These are phyloP conservation scores for Micromonas pusilla DNA, from an alignment of 139 green algal genomes.

Conservation along the genomic window DNA sequence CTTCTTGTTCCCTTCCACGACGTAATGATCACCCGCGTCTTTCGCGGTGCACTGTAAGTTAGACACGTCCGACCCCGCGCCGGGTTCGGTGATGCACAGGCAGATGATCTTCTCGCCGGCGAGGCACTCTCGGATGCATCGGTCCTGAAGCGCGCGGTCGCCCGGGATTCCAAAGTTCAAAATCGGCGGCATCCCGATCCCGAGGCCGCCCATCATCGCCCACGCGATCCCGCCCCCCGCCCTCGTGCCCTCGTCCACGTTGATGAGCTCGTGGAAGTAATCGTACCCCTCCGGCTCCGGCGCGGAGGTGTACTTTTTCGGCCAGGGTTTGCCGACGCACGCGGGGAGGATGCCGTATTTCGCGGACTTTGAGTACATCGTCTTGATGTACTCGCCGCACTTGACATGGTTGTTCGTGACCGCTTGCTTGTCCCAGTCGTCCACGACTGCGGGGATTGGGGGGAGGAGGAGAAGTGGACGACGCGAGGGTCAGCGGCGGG, in stretches of 20 bases:
- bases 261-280: slow-evolving; percentile 40
- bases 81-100: slow-evolving; percentile 35
- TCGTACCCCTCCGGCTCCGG: slow-evolving; percentile 28
- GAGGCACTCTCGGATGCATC: slow-evolving; percentile 17
- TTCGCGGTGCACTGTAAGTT: slow-evolving; percentile 30
- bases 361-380: slow-evolving; percentile 17
- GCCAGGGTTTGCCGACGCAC: slow-evolving; percentile 22
- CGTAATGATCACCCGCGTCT: slow-evolving; percentile 24
- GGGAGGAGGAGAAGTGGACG: not conserved
- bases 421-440: slow-evolving; percentile 13
- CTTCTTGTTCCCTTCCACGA: slow-evolving; percentile 41
- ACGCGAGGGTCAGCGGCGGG: not conserved
- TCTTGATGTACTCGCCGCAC: slow-evolving; percentile 3
- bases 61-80: slow-evolving; percentile 30
- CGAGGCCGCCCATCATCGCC: slow-evolving; percentile 27
- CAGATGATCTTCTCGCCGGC: slow-evolving; percentile 36
- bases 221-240: slow-evolving; percentile 1
- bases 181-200: slow-evolving; percentile 35
- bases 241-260: slow-evolving; percentile 27
- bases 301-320: slow-evolving; percentile 2
- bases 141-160: not conserved
- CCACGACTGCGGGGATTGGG: slow-evolving; percentile 10
- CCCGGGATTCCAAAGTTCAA: slow-evolving; percentile 28
- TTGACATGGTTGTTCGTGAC: not conserved
- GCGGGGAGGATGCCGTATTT: slow-evolving; percentile 15